These are phyloP conservation scores for Mycena olivaceomarginata DNA, from an alignment of 768 basidiomycete species.

Conservation along the genomic window DNA sequence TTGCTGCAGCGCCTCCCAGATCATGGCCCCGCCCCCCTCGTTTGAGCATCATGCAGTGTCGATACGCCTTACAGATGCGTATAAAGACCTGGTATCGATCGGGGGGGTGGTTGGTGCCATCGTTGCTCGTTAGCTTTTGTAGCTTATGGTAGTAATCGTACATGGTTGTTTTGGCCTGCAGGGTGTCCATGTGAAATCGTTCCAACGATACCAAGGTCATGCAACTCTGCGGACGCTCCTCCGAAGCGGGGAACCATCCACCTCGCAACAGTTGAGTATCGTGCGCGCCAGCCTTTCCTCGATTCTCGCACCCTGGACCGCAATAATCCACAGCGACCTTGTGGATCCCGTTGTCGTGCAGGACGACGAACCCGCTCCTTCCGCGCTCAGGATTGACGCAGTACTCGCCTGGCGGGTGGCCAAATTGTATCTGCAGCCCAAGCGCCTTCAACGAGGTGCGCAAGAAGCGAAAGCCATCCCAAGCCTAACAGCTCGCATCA, in stretches of 20 bases:
- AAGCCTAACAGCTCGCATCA: not conserved
- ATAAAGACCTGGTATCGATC: no score
- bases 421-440: not conserved
- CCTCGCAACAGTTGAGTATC: not conserved
- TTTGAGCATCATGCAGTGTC: no score
- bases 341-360: not conserved
- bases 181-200: not conserved
- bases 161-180: slow-evolving; percentile 11
- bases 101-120: not conserved
- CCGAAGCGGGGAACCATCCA: no score
- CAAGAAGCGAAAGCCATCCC: not conserved
- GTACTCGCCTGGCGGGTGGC: not conserved
- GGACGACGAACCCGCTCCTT: not conserved
- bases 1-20: slow-evolving; percentile 11
- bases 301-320: not conserved
- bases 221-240: no score
- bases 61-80: no score
- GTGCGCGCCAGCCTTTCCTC: not conserved
- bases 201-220: slow-evolving; percentile 12
- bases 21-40: no score
- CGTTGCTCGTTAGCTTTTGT: slow-evolving; percentile 7
- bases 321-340: not conserved
- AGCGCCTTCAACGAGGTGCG: no score
- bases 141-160: slow-evolving; percentile 5
- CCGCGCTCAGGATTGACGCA: slow-evolving; percentile 15